These are phyloP conservation scores for Blastobotrys elegans DNA, from an alignment of 1,139 yeast species.

Conservation along the genomic window DNA sequence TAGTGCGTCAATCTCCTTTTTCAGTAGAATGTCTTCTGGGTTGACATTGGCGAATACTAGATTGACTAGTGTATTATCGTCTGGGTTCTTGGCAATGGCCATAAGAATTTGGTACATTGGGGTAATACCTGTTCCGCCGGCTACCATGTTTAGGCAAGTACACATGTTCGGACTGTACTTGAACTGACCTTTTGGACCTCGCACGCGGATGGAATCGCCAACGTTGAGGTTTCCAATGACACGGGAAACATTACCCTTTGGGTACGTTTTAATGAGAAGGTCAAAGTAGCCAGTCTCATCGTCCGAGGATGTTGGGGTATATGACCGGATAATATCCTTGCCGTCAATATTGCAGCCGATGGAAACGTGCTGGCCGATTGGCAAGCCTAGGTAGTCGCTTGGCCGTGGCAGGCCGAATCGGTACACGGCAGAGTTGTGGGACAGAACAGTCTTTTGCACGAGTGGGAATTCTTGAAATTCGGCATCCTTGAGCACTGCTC, in stretches of 20 bases:
- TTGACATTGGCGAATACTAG: constrained; percentile 76
- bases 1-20: constrained; percentile 70
- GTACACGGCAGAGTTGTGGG: constrained; percentile 81
- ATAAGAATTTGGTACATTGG: constrained; percentile 89
- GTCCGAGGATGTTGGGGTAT: constrained; percentile 90
- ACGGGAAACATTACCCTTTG: constrained; percentile 82
- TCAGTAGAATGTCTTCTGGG: constrained; percentile 72
- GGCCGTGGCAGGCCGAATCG: constrained; percentile 79
- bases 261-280: constrained; percentile 86
- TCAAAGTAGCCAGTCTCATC: constrained; percentile 82
- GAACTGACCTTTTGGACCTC: constrained; percentile 95
- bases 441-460: constrained; percentile 68
- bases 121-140: constrained; percentile 95
- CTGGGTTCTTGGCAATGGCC: constrained; percentile 70
- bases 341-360: constrained; percentile 62
- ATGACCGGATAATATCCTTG: constrained; percentile 82
- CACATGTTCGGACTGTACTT: constrained; percentile 79
- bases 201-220: constrained; percentile 66
- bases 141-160: constrained; percentile 74
- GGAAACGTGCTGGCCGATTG: constrained; percentile 87
- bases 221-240: constrained; percentile 62
- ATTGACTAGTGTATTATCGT: constrained; percentile 67
- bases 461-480: constrained; percentile 78
- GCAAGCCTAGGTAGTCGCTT: constrained; percentile 76
- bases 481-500: constrained; percentile 58